Conservation (phyloP, 106 monocot genomes). For the Iris macrosiphon region DNA sequence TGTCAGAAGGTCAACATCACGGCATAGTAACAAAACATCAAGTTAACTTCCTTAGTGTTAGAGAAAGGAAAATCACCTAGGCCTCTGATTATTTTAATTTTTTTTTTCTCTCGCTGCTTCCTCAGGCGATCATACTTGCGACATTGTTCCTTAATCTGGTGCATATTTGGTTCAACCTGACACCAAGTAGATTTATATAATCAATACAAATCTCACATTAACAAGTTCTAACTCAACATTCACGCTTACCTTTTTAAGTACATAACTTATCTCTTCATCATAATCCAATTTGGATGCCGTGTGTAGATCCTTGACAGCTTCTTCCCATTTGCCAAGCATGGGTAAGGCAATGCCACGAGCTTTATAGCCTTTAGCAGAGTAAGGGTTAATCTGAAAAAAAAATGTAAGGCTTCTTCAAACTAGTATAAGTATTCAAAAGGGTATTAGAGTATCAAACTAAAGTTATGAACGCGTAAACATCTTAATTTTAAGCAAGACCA, state of each 20-base stretch:
- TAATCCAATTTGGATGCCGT: slow-evolving; percentile 86
- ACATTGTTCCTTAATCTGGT: slow-evolving; percentile 87
- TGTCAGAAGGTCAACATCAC: slow-evolving; percentile 7
- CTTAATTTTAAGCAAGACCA: too few relatives aligned
- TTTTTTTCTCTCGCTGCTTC: slow-evolving; percentile 77
- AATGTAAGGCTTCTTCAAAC: neutral
- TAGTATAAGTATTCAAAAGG: too few relatives aligned
- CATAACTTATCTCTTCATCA: slow-evolving; percentile 81
- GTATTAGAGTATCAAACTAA: too few relatives aligned
- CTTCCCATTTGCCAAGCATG: slow-evolving; percentile 89
- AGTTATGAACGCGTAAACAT: too few relatives aligned
- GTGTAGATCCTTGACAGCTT: slow-evolving; percentile 93
- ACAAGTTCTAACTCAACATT: too few relatives aligned
- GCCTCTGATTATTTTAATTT: slow-evolving; percentile 66
- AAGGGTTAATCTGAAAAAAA: slow-evolving; percentile 74
- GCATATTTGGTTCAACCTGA: slow-evolving; percentile 92
- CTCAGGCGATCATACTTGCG: slow-evolving; percentile 88
- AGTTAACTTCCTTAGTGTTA: neutral
- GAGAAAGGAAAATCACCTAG: slow-evolving; percentile 43
- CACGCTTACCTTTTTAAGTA: slow-evolving; percentile 77
- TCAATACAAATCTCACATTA: too few relatives aligned
- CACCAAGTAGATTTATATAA: neutral
- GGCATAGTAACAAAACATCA: neutral
- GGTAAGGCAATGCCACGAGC: slow-evolving; percentile 81
- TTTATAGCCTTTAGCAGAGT: slow-evolving; percentile 98